A percentile compares a stretch with the other conserved stretches of the same genome.
phyloP scores from a whole-genome alignment of 192 early-diverging fungal genomes.

The Diversispora epigaea region DNA sequence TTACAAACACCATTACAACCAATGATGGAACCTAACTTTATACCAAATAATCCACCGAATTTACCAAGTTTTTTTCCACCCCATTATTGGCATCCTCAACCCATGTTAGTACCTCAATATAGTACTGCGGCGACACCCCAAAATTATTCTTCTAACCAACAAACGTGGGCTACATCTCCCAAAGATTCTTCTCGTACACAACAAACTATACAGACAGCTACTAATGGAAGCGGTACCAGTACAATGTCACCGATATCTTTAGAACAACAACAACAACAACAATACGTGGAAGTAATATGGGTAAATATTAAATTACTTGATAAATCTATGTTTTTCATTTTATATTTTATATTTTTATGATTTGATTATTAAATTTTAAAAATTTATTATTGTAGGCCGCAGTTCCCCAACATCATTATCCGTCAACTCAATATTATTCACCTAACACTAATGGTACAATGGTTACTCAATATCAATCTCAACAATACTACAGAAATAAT shows the following conservation, averaged over 20 bases:
- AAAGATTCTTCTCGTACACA: constrained; percentile 20
- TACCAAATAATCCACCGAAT: neutral
- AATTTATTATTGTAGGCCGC: neutral
- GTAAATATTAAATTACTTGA: constrained; percentile 2
- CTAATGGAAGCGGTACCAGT: neutral
- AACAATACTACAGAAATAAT: neutral
- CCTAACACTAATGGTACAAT: neutral
- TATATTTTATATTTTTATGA: too few relatives aligned
- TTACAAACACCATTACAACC: constrained; percentile 5
- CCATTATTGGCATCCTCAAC: constrained; percentile 29
- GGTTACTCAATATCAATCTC: neutral
- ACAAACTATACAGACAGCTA: neutral
- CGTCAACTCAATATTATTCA: neutral
- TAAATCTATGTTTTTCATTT: too few relatives aligned
- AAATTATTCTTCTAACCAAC: constrained; percentile 8
- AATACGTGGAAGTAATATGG: constrained; percentile 34
- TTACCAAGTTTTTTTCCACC: constrained; percentile 18
- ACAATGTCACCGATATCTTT: neutral
- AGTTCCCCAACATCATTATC: neutral
- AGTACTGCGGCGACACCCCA: neutral
- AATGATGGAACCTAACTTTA: constrained; percentile 25
- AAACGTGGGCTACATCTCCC: constrained; percentile 2
- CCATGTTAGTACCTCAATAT: constrained; percentile 23
- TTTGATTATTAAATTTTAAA: neutral
- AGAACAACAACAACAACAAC: constrained; percentile 11